A percentile compares a stretch with the other conserved stretches of the same genome.
Evolutionary conservation across 495 filamentous ascomycete species (phyloP).

Genomic region (Diplogelasinospora grovesii): DNA sequence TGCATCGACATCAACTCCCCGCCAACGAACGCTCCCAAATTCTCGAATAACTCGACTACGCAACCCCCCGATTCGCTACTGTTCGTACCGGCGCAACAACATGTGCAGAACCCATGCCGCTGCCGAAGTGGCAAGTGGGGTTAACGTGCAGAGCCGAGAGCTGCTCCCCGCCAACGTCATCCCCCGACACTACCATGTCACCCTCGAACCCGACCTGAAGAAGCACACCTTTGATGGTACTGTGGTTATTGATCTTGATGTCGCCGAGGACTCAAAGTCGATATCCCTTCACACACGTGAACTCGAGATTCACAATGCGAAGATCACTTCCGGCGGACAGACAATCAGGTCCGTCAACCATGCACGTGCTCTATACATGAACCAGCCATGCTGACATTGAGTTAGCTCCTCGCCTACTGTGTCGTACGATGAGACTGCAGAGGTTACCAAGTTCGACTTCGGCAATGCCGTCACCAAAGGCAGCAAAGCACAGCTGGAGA

Average conservation of each 20-base stretch:
- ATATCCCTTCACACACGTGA: slow-evolving; percentile 85
- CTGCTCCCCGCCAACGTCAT: slow-evolving; percentile 58
- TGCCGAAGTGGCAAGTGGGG: slow-evolving; percentile 36
- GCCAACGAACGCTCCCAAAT: slow-evolving; percentile 12
- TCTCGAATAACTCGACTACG: slow-evolving; percentile 15
- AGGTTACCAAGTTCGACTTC: slow-evolving; percentile 60
- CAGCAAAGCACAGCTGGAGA: slow-evolving; percentile 55
- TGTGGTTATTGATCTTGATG: slow-evolving; percentile 69
- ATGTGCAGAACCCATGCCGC: slow-evolving; percentile 49
- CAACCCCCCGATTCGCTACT: slow-evolving; percentile 33
- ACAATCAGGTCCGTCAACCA: slow-evolving; percentile 37
- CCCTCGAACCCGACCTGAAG: slow-evolving; percentile 65
- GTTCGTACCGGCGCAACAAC: slow-evolving; percentile 48
- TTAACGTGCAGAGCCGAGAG: slow-evolving; percentile 46
- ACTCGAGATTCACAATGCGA: slow-evolving; percentile 73
- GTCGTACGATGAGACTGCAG: slow-evolving; percentile 55
- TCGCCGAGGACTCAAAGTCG: slow-evolving; percentile 75
- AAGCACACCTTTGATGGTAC: slow-evolving; percentile 64
- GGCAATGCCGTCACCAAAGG: slow-evolving; percentile 52
- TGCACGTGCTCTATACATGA: neutral
- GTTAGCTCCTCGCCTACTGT: slow-evolving; percentile 46
- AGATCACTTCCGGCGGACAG: slow-evolving; percentile 49
- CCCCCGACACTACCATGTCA: slow-evolving; percentile 64
- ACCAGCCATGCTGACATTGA: slow-evolving; percentile 11
- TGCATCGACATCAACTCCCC: slow-evolving; percentile 4